Evolutionary conservation across 352 stramenopile genomes (phyloP).

Genomic region (Phytophthora aleatoria): DNA sequence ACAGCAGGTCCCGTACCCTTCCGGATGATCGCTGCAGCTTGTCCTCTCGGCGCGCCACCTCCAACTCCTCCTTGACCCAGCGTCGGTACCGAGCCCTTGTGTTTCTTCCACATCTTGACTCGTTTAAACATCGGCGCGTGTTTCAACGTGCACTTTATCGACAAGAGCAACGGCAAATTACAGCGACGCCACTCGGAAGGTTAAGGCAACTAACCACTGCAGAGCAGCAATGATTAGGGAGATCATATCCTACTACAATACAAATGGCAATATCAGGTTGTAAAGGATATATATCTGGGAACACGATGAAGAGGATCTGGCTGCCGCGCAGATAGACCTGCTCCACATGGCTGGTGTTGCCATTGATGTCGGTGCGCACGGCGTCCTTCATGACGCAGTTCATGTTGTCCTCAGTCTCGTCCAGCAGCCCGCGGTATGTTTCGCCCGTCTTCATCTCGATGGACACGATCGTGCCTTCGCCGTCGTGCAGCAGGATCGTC

Average conservation of each 20-base stretch:
- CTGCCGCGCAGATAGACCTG: constrained; percentile 85
- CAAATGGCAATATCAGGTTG: constrained; percentile 12
- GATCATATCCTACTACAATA: constrained; percentile 17
- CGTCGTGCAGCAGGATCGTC: constrained; percentile 86
- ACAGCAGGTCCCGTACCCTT: constrained; percentile 47
- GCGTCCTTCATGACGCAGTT: constrained; percentile 90
- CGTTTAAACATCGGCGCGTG: constrained; percentile 89
- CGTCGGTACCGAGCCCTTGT: constrained; percentile 77
- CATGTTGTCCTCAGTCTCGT: constrained; percentile 92
- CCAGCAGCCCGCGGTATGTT: constrained; percentile 83
- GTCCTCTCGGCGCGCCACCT: constrained; percentile 62
- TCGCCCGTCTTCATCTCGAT: constrained; percentile 89
- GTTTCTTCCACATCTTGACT: constrained; percentile 90
- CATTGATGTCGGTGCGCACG: constrained; percentile 82
- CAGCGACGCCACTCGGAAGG: constrained; percentile 33
- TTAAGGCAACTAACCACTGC: constrained; percentile 27
- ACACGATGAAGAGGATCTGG: constrained; percentile 89
- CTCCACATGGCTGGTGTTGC: constrained; percentile 81
- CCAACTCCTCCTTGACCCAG: constrained; percentile 70
- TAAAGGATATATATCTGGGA: constrained; percentile 90
- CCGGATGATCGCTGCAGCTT: constrained; percentile 80
- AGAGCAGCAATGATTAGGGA: neutral
- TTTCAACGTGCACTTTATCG: constrained; percentile 64
- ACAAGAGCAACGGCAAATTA: constrained; percentile 32
- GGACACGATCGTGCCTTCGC: constrained; percentile 87